These are phyloP conservation scores for Phytophthora idaei DNA, from an alignment of 352 stramenopile species.

Conservation along the genomic window DNA sequence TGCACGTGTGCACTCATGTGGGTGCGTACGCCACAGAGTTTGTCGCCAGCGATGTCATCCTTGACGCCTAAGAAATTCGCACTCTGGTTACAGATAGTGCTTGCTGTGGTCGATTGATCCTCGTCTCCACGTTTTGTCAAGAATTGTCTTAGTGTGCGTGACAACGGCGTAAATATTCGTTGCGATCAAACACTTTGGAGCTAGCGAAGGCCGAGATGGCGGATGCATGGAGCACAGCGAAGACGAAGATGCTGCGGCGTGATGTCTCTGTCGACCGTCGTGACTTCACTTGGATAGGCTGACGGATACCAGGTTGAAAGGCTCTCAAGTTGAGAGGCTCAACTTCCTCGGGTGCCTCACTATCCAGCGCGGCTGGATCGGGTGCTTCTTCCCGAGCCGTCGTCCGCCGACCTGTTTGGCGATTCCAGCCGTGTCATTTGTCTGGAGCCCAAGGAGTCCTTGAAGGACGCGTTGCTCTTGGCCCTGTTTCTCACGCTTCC, in stretches of 20 bases:
- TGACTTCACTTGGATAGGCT: slow-evolving; percentile 36
- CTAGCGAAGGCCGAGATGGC: neutral
- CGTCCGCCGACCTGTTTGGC: slow-evolving; percentile 6
- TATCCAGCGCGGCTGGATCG: neutral
- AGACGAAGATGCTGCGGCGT: slow-evolving; percentile 9
- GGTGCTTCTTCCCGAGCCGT: neutral
- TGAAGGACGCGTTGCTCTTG: slow-evolving; percentile 15
- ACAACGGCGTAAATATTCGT: neutral
- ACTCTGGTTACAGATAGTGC: neutral
- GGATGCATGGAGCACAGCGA: slow-evolving; percentile 17
- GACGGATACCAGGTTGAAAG: slow-evolving; percentile 30
- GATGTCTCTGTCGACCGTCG: slow-evolving; percentile 23
- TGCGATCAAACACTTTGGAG: slow-evolving; percentile 7
- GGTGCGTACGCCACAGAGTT: slow-evolving; percentile 25
- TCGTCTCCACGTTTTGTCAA: slow-evolving; percentile 13
- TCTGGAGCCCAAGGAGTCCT: slow-evolving; percentile 3
- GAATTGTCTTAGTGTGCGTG: neutral
- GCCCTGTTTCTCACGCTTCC: slow-evolving; percentile 24
- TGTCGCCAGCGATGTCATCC: slow-evolving; percentile 10
- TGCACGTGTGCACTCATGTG: slow-evolving; percentile 14
- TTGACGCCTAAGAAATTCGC: slow-evolving; percentile 38
- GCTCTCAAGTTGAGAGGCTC: slow-evolving; percentile 1
- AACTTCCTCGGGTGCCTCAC: neutral
- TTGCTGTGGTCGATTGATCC: neutral
- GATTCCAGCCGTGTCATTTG: slow-evolving; percentile 5